Percentiles rank a stretch among this genome's conserved stretches.
These are phyloP conservation scores for Inonotus obliquus DNA, from an alignment of 1,284 basidiomycete genomes.

Conservation along the genomic window DNA sequence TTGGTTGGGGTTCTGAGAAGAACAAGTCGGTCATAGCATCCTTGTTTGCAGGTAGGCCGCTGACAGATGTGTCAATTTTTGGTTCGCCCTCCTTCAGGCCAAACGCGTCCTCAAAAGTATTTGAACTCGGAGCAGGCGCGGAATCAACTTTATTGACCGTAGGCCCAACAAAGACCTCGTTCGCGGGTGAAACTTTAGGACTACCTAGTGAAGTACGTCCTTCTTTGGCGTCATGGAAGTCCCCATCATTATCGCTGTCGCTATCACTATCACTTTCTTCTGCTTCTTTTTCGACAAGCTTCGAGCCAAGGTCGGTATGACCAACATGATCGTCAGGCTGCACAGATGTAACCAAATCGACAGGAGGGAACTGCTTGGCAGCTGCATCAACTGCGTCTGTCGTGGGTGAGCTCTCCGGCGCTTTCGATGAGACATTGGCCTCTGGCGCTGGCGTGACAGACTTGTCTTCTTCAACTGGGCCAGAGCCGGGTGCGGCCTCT, in stretches of 20 bases:
- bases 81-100: slow-evolving; percentile 36
- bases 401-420: slow-evolving; percentile 14
- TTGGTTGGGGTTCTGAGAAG: slow-evolving; percentile 1
- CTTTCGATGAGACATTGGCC: background rate
- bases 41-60: slow-evolving; percentile 23
- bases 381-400: slow-evolving; percentile 17
- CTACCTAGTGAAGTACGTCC: slow-evolving; percentile 7
- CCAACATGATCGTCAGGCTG: slow-evolving; percentile 9
- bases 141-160: slow-evolving; percentile 18
- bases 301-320: slow-evolving; percentile 17
- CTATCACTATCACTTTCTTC: slow-evolving; percentile 62
- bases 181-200: background rate
- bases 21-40: slow-evolving; percentile 12
- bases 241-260: slow-evolving; percentile 46
- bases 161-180: slow-evolving; percentile 29
- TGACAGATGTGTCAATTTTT: slow-evolving; percentile 27
- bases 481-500: background rate
- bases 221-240: slow-evolving; percentile 25
- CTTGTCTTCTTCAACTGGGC: background rate
- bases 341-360: slow-evolving; percentile 32
- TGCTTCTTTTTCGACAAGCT: slow-evolving; percentile 59
- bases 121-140: slow-evolving; percentile 23
- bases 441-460: background rate
- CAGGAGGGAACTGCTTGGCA: slow-evolving; percentile 38
- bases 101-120: slow-evolving; percentile 63